phyloP scores from a whole-genome alignment of 495 filamentous ascomycete genomes.

The Glarea lozoyensis region DNA sequence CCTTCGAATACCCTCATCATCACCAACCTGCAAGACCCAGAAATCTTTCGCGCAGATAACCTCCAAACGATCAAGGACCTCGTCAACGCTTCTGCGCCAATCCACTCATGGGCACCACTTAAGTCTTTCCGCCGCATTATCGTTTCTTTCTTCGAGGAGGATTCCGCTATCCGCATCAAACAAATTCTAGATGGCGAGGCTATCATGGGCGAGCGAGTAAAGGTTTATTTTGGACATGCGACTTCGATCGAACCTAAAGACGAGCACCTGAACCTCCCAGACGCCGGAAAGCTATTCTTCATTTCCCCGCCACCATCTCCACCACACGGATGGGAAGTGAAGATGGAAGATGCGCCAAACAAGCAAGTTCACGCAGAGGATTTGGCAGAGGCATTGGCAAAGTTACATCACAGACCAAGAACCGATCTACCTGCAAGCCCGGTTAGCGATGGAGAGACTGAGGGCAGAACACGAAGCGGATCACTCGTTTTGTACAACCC shows the following conservation, averaged over 20 bases:
- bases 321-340: slow-evolving; percentile 88
- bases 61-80: slow-evolving; percentile 67
- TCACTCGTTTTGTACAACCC: slow-evolving; percentile 71
- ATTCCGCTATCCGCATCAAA: slow-evolving; percentile 65
- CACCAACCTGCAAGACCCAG: slow-evolving; percentile 70
- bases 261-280: slow-evolving; percentile 71
- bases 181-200: slow-evolving; percentile 59
- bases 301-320: slow-evolving; percentile 89
- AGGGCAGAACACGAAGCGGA: slow-evolving; percentile 31
- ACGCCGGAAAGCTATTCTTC: slow-evolving; percentile 88
- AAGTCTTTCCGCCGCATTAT: slow-evolving; percentile 89
- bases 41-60: slow-evolving; percentile 70
- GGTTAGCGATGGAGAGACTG: slow-evolving; percentile 10
- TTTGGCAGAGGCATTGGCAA: slow-evolving; percentile 68
- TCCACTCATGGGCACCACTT: slow-evolving; percentile 85
- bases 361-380: slow-evolving; percentile 89
- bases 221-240: slow-evolving; percentile 82
- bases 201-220: slow-evolving; percentile 60
- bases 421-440: slow-evolving; percentile 18
- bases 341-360: slow-evolving; percentile 85
- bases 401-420: slow-evolving; percentile 39
- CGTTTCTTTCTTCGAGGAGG: slow-evolving; percentile 69
- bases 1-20: slow-evolving; percentile 93
- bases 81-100: slow-evolving; percentile 56
- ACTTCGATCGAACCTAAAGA: slow-evolving; percentile 50